Base-by-base conservation (phyloP, 2,329 filamentous ascomycete genomes). In the Trichoderma koningiopsis region DNA sequence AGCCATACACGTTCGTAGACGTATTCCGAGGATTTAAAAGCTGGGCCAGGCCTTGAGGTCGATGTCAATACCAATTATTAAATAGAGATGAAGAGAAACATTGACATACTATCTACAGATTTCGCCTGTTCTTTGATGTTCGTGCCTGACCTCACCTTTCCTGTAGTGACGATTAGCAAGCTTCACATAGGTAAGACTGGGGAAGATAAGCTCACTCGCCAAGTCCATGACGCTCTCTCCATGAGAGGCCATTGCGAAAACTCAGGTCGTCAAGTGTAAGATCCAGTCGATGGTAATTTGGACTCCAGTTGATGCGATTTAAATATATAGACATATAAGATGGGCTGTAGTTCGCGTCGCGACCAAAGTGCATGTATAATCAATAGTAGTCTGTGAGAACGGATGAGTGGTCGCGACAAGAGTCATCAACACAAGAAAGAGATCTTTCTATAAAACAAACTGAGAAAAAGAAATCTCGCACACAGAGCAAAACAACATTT, bases 51-150 rank as follows among this genome's bases (percentile, higher is more conserved):
- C 69, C 70, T 70, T 59, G 52, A 37, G 33, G 56, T 22, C 1
- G 5, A 10, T 5, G 14, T 67, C 37, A 67, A 59, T 31, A 16
- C 8, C 16, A 14, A n/a, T 11, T 2, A 1, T 5, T 0, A n/a
- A 43, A 52, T 19, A 16, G 16, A 4, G 3, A 33, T 11, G 5
- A 6, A 11, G 10, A 22, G 11, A 5, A 10, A 2, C 11, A 16
- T 37, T 49, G 49, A 59, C 77, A 63, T 73, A 83, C 82, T 81
- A 72, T 83, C 81, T 1, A 84, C 72, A 13, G 81, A 82, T 40
- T 79, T 77, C 33, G 80, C 79, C 35, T 82, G 79, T 56, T 81
- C 77, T 71, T 79, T 83, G 53, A 79, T 29, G 33, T 35, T 35
- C 33, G 76, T 75, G 8, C 76, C 77, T 22, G 76, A 76, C 62